Percentiles rank a stretch among this genome's conserved stretches.
These are phyloP conservation scores for Myriosclerotinia scirpicola DNA, from an alignment of 2,329 filamentous ascomycete genomes.

Conservation along the genomic window DNA sequence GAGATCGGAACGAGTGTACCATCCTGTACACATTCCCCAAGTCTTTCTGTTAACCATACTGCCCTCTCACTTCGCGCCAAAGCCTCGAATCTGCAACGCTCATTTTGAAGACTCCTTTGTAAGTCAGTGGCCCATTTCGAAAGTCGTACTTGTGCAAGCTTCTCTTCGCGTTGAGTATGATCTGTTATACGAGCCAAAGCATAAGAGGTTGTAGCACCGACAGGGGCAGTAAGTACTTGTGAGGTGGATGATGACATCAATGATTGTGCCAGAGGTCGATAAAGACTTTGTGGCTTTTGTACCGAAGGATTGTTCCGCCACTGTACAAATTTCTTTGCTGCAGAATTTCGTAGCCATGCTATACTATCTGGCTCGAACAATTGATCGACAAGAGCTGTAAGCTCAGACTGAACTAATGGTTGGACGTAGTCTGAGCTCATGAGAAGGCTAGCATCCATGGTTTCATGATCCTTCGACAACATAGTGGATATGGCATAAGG, in stretches of 20 bases:
- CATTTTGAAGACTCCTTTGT: constrained; percentile 71
- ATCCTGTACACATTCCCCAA: constrained; percentile 67
- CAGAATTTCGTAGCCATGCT: constrained; percentile 76
- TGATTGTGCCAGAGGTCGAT: constrained; percentile 41
- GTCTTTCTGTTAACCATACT: constrained; percentile 65
- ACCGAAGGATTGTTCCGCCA: constrained; percentile 56
- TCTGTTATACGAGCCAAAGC: constrained; percentile 61
- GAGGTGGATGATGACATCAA: constrained; percentile 28
- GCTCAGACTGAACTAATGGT: constrained; percentile 75
- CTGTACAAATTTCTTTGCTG: constrained; percentile 76
- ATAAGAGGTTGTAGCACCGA: constrained; percentile 48
- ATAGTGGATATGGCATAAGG: constrained; percentile 79
- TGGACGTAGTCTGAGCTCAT: constrained; percentile 92
- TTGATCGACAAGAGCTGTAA: constrained; percentile 65
- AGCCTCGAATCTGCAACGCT: constrained; percentile 67
- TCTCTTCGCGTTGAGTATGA: constrained; percentile 59
- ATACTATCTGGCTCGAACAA: constrained; percentile 78
- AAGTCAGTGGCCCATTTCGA: constrained; percentile 82
- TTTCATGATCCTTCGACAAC: constrained; percentile 68
- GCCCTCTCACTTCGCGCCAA: constrained; percentile 63
- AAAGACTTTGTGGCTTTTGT: constrained; percentile 40
- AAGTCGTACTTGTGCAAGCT: constrained; percentile 66
- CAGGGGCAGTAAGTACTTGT: constrained; percentile 35
- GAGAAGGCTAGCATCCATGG: constrained; percentile 87
- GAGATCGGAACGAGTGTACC: constrained; percentile 59